Evolutionary conservation across 805 yeast species (phyloP), one percentile per base, ranked within the genome.

Genomic region (Metschnikowia noctiluminum): DNA sequence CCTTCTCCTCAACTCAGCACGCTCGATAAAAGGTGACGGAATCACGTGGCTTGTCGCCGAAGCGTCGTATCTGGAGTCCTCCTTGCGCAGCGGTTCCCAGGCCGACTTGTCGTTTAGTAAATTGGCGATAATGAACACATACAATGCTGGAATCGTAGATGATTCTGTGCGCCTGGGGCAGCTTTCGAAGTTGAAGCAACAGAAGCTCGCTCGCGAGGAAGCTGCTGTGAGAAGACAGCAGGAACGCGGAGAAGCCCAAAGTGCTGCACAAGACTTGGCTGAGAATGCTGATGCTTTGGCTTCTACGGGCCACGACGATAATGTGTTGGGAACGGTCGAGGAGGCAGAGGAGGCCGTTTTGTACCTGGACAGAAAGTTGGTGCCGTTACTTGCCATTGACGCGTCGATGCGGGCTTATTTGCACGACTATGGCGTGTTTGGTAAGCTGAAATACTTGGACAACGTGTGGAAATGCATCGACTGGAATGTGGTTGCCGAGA

Each of bases 71-170:
- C 57, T 69, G 16, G 69, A 69, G 44, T 54, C 54, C 37, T 55
- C 60, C 27, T 53, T 63, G 55, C 62, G 61, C 38, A 32, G 44
- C 40, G 58, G 49, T 42, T 53, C 64, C 11, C 60, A 49, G 10
- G 52, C 53, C 16, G 56, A 63, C 27, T 40, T 48, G 7, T 40
- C 58, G n/a, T 53, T 42, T 36, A 79, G 79, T 48, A 70, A 76
- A 31, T 74, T 94, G 58, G 83, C 81, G 44, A 72, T 94, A 8
- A 68, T 88, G 48, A 87, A 89, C 67, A 85, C 96, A n/a, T 89
- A 89, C 68, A 89, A 89, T 62, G 83, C 91, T 6, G 98, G 98
- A 6, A 77, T 88, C 7, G 96, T 96, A 30, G 84, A 83, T 57
- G 78, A 73, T 57, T 79, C 84, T 42, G 62, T 78, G 41, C 71